Conservation (phyloP, 176 grass and related monocot genomes). For the Cenchrus americanus region DNA sequence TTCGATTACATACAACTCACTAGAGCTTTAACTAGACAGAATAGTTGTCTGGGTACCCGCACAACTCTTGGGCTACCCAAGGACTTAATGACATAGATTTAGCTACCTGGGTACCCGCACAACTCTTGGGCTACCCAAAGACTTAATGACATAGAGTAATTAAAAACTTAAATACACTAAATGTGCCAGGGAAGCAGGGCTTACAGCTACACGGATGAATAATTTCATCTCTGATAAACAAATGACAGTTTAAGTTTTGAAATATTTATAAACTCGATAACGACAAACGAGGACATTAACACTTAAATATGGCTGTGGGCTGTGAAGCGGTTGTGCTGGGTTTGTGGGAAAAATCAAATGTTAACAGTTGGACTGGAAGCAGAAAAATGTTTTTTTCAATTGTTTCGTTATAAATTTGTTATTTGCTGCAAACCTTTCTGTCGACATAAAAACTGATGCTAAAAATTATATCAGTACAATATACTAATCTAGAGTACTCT, state of each 20-base stretch:
- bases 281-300: background rate
- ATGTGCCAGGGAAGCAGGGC: too few relatives aligned
- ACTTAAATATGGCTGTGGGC: background rate
- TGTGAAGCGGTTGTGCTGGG: background rate
- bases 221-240: background rate
- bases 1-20: too few relatives aligned
- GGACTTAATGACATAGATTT: too few relatives aligned
- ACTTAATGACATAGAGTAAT: too few relatives aligned
- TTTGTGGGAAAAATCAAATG: background rate
- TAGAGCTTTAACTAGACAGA: too few relatives aligned
- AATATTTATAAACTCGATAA: slow-evolving; percentile 1
- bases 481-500: too few relatives aligned
- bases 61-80: too few relatives aligned
- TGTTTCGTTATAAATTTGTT: slow-evolving; percentile 9
- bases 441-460: background rate
- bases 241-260: background rate
- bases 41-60: too few relatives aligned
- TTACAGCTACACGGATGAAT: too few relatives aligned
- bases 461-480: slow-evolving; percentile 7
- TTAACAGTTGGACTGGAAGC: slow-evolving; percentile 2
- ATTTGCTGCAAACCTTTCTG: background rate
- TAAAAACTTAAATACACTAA: too few relatives aligned
- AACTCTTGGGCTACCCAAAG: too few relatives aligned
- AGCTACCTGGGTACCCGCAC: too few relatives aligned
- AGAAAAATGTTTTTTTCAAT: slow-evolving; percentile 8